Evolutionary conservation across 2,329 filamentous ascomycete species (phyloP), one percentile per base, ranked within the genome.

Genomic region (Fusarium acutatum): DNA sequence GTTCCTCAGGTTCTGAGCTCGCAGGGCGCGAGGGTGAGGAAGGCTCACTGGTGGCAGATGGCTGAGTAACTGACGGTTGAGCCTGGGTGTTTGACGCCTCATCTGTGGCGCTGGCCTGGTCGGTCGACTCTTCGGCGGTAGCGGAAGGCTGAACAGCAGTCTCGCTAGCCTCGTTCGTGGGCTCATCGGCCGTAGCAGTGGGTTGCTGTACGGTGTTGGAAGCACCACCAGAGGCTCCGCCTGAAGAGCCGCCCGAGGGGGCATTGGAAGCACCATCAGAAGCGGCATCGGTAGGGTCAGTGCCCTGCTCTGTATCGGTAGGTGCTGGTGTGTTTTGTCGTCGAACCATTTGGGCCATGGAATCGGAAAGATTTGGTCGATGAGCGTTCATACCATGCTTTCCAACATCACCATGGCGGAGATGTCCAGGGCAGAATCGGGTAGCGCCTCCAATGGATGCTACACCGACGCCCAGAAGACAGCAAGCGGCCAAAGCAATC

Each of bases 261-360:
- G 37, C 44, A 41, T 47, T 49, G n/a, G 67, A 69, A 15, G 67
- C 58, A 9, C 47, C 32, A 26, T 50, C 44, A 47, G 64, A 41
- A 41, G 65, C 50, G 11, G 44, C 32, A 10, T 47, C 30, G 15
- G 56, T 71, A 14, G 72, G 59, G 14, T 58, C 60, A n/a, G 60
- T 54, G 13, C 49, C 58, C 35, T 64, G 58, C 15, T 63, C 53
- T 47, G 69, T 67, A 40, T 68, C 58, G 53, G 65, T 56, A n/a
- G 75, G 54, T 11, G 30, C 64, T 38, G 75, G 75, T 60, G 83
- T 80, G 71, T 91, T 79, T 71, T 83, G 88, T 71, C 92, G 88
- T 81, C 89, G 90, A 41, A 89, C 92, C 64, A 94, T 82, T 64
- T 90, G 88, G 62, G 92, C 86, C 71, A 94, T 84, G 65, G 88